A percentile compares a stretch with the other conserved stretches of the same genome.
Evolutionary conservation across 805 yeast species (phyloP).

Genomic region (Nakazawaea ernobii): DNA sequence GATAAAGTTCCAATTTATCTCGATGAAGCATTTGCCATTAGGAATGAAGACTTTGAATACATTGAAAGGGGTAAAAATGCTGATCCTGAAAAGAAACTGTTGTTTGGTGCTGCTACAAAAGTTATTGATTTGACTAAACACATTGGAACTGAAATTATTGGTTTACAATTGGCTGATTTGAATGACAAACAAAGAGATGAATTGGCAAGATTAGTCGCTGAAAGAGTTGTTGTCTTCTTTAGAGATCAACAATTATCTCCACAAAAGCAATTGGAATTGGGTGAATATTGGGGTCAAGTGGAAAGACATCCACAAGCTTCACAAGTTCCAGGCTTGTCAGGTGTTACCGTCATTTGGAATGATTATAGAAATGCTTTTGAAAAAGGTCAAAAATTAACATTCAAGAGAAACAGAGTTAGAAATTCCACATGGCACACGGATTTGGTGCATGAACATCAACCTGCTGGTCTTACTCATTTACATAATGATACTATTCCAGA

Average conservation of each 20-base stretch:
- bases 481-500: conserved; percentile 40
- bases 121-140: conserved; percentile 36
- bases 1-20: conserved; percentile 24
- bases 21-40: conserved; percentile 27
- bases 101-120: conserved; percentile 34
- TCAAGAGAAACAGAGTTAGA: conserved; percentile 2
- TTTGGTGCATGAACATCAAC: conserved; percentile 40
- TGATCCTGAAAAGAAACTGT: conserved; percentile 27
- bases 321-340: conserved; percentile 27
- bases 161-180: conserved; percentile 35
- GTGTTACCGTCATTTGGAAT: conserved; percentile 29
- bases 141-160: conserved; percentile 39
- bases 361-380: conserved; percentile 14
- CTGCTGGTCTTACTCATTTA: conserved; percentile 41
- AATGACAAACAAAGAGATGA: conserved; percentile 40
- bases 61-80: conserved; percentile 14
- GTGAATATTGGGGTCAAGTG: conserved; percentile 35
- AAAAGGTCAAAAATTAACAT: neutral
- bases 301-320: conserved; percentile 32
- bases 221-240: conserved; percentile 45
- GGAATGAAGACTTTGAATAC: conserved; percentile 25
- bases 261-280: conserved; percentile 34
- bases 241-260: conserved; percentile 35
- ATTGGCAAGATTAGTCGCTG: conserved; percentile 40
- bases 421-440: conserved; percentile 40